Percentiles rank a stretch among this genome's conserved stretches.
These are phyloP conservation scores for Rhodotorula sp. DNA, from an alignment of 1,284 basidiomycete genomes.

Conservation along the genomic window DNA sequence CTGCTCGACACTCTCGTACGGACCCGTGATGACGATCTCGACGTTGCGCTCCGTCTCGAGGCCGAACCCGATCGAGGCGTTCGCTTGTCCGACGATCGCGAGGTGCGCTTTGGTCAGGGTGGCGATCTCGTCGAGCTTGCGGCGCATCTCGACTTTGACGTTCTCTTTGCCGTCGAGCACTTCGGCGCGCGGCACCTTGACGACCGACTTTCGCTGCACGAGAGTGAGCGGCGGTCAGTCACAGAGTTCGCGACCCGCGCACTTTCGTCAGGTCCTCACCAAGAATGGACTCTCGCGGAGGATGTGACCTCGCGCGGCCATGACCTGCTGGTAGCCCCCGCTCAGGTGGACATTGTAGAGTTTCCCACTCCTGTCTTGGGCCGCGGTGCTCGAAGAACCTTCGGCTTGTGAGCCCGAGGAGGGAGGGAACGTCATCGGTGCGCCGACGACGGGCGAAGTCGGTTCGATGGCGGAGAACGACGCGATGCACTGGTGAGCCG, in stretches of 20 bases:
- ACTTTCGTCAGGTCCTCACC: conserved; percentile 53
- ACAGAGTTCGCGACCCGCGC: not conserved
- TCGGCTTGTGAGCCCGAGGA: conserved; percentile 6
- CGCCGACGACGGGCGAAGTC: conserved; percentile 8
- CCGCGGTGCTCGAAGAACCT: conserved; percentile 55
- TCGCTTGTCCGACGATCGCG: conserved; percentile 60
- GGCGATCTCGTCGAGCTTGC: conserved; percentile 87
- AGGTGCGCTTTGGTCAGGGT: conserved; percentile 82
- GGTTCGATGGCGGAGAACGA: conserved; percentile 68
- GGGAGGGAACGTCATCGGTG: not conserved
- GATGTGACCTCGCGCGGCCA: conserved; percentile 82
- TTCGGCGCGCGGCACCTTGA: conserved; percentile 88
- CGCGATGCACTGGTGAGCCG: conserved; percentile 75
- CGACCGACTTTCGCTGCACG: conserved; percentile 69
- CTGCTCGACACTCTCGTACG: conserved; percentile 81
- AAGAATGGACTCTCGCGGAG: conserved; percentile 84
- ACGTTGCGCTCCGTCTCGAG: conserved; percentile 91
- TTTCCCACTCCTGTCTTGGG: not conserved
- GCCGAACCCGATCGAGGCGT: conserved; percentile 55
- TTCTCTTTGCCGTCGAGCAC: conserved; percentile 83
- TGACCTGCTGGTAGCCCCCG: conserved; percentile 87
- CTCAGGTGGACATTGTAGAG: conserved; percentile 77
- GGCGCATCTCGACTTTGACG: conserved; percentile 81
- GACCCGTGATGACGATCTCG: conserved; percentile 83
- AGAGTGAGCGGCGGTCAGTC: not conserved